Evolutionary conservation across 1,139 yeast species (phyloP).

Genomic region (Scheffersomyces lignicola): DNA sequence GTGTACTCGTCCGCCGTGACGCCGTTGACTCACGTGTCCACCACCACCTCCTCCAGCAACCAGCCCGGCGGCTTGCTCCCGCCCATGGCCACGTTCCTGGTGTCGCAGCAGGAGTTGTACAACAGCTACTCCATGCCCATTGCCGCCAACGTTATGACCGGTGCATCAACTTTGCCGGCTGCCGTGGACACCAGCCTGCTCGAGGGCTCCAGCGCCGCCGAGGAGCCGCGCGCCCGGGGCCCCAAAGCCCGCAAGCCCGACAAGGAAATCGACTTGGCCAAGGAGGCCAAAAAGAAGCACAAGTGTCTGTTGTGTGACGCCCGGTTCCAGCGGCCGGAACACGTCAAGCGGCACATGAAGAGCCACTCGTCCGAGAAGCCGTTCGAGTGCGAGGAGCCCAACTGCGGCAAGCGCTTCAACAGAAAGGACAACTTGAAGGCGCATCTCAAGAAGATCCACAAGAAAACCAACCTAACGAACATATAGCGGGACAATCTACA

Average conservation of each 20-base stretch:
- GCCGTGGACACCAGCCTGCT: too few species aligned
- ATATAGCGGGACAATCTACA: too few species aligned
- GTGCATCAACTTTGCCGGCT: background rate
- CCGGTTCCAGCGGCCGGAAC: constrained; percentile 85
- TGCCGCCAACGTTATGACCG: background rate
- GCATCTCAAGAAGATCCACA: constrained; percentile 66
- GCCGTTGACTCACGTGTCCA: constrained; percentile 1
- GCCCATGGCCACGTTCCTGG: constrained; percentile 39
- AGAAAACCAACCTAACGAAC: constrained; percentile 11
- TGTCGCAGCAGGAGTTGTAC: constrained; percentile 7
- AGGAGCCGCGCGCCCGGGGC: too few species aligned
- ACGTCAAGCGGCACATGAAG: constrained; percentile 85
- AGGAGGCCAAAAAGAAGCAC: constrained; percentile 63
- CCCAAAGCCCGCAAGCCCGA: background rate
- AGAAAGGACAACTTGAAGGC: constrained; percentile 68
- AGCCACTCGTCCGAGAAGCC: constrained; percentile 89
- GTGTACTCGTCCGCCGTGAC: constrained; percentile 3
- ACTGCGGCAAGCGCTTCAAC: constrained; percentile 79
- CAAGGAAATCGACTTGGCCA: constrained; percentile 1
- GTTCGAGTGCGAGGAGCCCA: constrained; percentile 66
- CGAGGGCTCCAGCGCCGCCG: too few species aligned
- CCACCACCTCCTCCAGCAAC: background rate
- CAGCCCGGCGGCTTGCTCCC: constrained; percentile 28
- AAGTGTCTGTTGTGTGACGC: constrained; percentile 77
- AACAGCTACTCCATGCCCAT: constrained; percentile 1